These are phyloP conservation scores for Penicillium longicatenatum DNA, from an alignment of 495 filamentous ascomycete species.

Conservation along the genomic window DNA sequence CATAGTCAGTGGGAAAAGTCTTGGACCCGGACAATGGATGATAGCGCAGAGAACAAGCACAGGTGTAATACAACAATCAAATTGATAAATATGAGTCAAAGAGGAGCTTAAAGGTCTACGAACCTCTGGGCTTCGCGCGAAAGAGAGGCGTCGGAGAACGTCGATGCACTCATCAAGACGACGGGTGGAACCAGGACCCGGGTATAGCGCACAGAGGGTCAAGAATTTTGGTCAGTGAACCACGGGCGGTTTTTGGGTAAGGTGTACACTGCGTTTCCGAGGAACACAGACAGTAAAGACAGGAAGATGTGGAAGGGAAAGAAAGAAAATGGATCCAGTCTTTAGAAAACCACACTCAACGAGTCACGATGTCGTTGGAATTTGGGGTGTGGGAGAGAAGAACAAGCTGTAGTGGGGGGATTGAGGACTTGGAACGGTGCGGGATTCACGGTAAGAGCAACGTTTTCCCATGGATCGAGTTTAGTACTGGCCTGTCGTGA, in stretches of 20 bases:
- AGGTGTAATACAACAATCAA: neutral
- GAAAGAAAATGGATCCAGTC: conserved; percentile 22
- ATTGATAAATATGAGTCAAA: too few species aligned
- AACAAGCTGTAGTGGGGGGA: conserved; percentile 15
- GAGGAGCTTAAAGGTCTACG: conserved; percentile 11
- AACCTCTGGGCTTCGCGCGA: conserved; percentile 47
- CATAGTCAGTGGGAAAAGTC: conserved; percentile 42
- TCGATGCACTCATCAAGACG: conserved; percentile 53
- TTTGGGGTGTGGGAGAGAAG: conserved; percentile 10
- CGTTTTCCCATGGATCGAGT: conserved; percentile 16
- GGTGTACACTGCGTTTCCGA: conserved; percentile 8
- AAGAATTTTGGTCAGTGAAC: conserved; percentile 2
- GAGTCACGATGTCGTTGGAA: conserved; percentile 30
- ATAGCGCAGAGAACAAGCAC: conserved; percentile 25
- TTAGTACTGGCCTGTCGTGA: neutral
- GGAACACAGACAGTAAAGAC: conserved; percentile 9
- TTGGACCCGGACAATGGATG: neutral
- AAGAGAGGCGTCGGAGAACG: conserved; percentile 48
- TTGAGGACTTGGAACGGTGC: conserved; percentile 7
- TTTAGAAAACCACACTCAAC: conserved; percentile 12
- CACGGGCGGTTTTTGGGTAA: neutral
- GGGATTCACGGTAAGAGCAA: conserved; percentile 18
- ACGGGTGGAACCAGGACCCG: conserved; percentile 26
- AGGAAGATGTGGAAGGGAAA: conserved; percentile 9
- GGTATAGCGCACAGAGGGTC: conserved; percentile 7